Base-by-base conservation (phyloP, 148 eudicot species). In the Nepenthes mirabilis region DNA sequence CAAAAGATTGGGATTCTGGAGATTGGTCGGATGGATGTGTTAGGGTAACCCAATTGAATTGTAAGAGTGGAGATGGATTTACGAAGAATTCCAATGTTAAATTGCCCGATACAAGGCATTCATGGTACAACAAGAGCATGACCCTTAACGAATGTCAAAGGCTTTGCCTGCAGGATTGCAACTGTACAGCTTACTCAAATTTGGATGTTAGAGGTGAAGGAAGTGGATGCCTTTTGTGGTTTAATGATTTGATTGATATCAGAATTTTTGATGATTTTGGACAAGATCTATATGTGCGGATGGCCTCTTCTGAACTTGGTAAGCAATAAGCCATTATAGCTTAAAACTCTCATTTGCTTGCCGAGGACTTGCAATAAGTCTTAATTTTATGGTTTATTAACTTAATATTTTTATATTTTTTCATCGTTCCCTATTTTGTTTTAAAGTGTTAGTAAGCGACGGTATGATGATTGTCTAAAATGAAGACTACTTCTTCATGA, bases 191-290 rank as follows among this genome's bases (percentile, higher is more conserved):
- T 14, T 87, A 75, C 56, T 47, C 85, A 11, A 72, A 72, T 50
- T 3, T 49, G 13, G 54, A 67, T 36, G 45, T 77, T 14, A n/a
- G 3, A 10, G 56, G 51, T 3, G 61, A 47, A 1, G 70, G 66
- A 8, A 82, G 59, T 23, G 95, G 95, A 8, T 84, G 95, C 63
- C 65, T 88, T 71, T 23, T 70, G n/a, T 88, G 87, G 87, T 67
- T 32, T 23, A 62, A 52, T 5, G 78, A 65, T 1, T 73, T 88
- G 75, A 61, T 78, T 45, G 95, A 84, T 60, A 62, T 81, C 0
- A 67, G 73, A 56, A 33, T 37, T 34, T 56, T 72, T 12, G 34
- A 74, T 0, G 51, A 50, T 14, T 67, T 68, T 37, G 87, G 80
- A 10, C 76, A 80, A 23, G 80, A 68, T 58, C 59, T 87, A 56